Evolutionary conservation across 805 yeast genomes (phyloP).

Genomic region (Cyberlindnera xishuangbannaensis): DNA sequence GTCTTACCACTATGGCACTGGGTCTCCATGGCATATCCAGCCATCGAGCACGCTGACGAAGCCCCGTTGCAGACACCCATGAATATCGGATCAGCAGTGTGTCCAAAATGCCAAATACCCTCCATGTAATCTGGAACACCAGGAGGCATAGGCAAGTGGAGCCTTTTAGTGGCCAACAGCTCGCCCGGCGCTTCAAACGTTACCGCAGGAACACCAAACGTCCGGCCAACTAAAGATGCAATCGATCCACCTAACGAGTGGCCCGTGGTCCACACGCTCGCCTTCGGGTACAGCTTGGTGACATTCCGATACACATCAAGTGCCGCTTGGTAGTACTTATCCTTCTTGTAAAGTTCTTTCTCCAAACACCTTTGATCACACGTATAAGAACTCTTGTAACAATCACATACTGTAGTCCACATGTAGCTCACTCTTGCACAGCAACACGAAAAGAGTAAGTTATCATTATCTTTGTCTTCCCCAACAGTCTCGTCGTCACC

Average conservation of each 20-base stretch:
- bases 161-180: slow-evolving; percentile 68
- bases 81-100: slow-evolving; percentile 93
- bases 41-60: slow-evolving; percentile 79
- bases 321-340: slow-evolving; percentile 76
- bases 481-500: slow-evolving; percentile 79
- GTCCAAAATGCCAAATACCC: slow-evolving; percentile 91
- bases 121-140: slow-evolving; percentile 75
- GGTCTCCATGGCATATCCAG: slow-evolving; percentile 96
- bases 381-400: slow-evolving; percentile 75
- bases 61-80: slow-evolving; percentile 98
- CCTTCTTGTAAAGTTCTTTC: slow-evolving; percentile 62
- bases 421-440: slow-evolving; percentile 88
- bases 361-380: slow-evolving; percentile 89
- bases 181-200: slow-evolving; percentile 95
- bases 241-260: slow-evolving; percentile 93
- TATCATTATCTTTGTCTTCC: slow-evolving; percentile 82
- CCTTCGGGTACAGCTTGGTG: slow-evolving; percentile 54
- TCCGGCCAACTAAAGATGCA: slow-evolving; percentile 74
- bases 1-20: slow-evolving; percentile 87
- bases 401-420: slow-evolving; percentile 96
- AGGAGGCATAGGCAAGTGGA: slow-evolving; percentile 92
- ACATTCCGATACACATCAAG: slow-evolving; percentile 75
- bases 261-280: slow-evolving; percentile 86
- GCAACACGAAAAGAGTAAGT: slow-evolving; percentile 87
- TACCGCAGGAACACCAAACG: slow-evolving; percentile 86